Base-by-base conservation (phyloP, 768 basidiomycete species). In the Crassisporium funariophilum region DNA sequence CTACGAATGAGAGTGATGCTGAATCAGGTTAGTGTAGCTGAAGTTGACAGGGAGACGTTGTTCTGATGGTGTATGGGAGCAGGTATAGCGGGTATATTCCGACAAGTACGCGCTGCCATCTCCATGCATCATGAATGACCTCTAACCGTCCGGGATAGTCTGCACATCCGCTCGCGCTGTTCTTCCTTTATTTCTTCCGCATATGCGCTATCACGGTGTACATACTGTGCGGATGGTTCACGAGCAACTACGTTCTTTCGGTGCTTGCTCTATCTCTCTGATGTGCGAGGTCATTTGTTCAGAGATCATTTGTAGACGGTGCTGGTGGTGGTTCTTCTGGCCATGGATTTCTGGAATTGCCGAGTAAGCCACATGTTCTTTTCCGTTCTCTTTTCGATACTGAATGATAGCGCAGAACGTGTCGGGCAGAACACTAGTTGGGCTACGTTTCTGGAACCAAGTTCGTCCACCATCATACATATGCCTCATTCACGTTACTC, bases 311-410 rank as follows among this genome's bases (percentile, higher is more conserved):
- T 9, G 15, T 38, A 77, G 76, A 95, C 94, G 19, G 95, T 99
- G 3, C 67, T 82, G 7, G 95, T 98, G 0, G 97, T 98, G 16
- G 85, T 98, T 1, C 74, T 99, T 12, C 81, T 99, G 19, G 89
- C 95, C 0, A 88, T 95, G 82, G 97, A 99, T 70, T 99, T 99
- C 66, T 99, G 95, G 97, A 98, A 95, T 58, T 93, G 91, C 55
- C 75, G 94, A 64, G 91, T 93, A 60, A 50, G 81, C 49, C 21
- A 37, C n/a, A 6, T 31, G 9, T 12, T 27, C 10, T 29, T 24
- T 20, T 11, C 25, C 2, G 5, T 10, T 12, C 1, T 39, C 2
- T 5, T 24, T 15, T 12, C 3, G 7, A 7, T 16, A 10, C 39
- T 42, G 22, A 36, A 21, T 19, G 11, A 24, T 5, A 12, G 17